A percentile compares a stretch with the other conserved stretches of the same genome.
These are phyloP conservation scores for Linnemannia zychae DNA, from an alignment of 192 early-diverging fungal genomes.

Conservation along the genomic window DNA sequence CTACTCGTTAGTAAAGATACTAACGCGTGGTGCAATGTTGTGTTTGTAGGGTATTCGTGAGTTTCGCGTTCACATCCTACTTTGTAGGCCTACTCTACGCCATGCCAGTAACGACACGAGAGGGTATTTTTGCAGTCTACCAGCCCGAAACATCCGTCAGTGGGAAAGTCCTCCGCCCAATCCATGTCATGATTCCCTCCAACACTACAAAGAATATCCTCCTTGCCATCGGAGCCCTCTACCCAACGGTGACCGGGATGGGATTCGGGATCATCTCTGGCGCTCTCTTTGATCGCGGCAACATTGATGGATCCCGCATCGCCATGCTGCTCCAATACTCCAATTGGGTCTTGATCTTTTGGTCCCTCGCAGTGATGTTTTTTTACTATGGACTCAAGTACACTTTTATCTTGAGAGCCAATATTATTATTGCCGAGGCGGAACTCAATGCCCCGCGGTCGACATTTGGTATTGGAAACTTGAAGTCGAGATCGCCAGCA, in stretches of 20 bases:
- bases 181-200: conserved; percentile 43
- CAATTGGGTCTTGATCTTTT: conserved; percentile 26
- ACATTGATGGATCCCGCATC: background rate
- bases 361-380: conserved; percentile 24
- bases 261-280: conserved; percentile 24
- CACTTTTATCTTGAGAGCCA: conserved; percentile 50
- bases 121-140: conserved; percentile 48
- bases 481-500: conserved; percentile 35
- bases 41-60: conserved; percentile 22
- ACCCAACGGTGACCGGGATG: conserved; percentile 2
- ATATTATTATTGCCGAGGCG: conserved; percentile 48
- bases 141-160: conserved; percentile 29
- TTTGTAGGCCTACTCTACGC: conserved; percentile 48
- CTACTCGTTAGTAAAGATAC: background rate
- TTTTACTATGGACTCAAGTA: conserved; percentile 56
- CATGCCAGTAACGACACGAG: conserved; percentile 44
- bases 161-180: conserved; percentile 12
- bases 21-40: background rate
- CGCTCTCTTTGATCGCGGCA: conserved; percentile 9
- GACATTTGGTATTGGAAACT: conserved; percentile 41
- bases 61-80: conserved; percentile 27
- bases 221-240: conserved; percentile 23
- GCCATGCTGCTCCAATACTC: conserved; percentile 26
- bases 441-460: conserved; percentile 43
- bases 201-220: conserved; percentile 33